Evolutionary conservation across 345 rosid species (phyloP).

Genomic region (Excoecaria agallocha): DNA sequence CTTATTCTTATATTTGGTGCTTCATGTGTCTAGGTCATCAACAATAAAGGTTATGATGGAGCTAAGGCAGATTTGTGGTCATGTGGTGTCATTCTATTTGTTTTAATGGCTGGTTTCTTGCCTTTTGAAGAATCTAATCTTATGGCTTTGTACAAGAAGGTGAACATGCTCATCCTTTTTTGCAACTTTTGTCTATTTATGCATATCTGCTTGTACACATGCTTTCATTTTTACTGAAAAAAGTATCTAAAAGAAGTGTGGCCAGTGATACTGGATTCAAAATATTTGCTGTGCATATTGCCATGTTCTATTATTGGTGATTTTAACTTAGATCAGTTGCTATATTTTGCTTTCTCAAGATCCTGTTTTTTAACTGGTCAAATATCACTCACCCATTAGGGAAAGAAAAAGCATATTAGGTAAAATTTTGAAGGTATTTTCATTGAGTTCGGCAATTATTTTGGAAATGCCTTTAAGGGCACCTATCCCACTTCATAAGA

Average conservation of each 20-base stretch:
- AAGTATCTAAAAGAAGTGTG: not conserved
- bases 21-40: conserved; percentile 60
- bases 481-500: not conserved
- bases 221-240: not conserved
- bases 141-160: conserved; percentile 79
- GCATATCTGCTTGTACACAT: not conserved
- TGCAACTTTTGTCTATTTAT: conserved; percentile 6
- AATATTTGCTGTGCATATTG: not conserved
- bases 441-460: not conserved
- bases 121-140: conserved; percentile 95
- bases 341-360: not conserved
- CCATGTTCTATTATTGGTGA: not conserved
- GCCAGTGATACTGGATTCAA: not conserved
- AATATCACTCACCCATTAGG: not conserved
- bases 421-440: not conserved
- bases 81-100: conserved; percentile 95
- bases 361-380: not conserved
- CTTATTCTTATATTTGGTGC: conserved; percentile 13
- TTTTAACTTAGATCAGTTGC: not conserved
- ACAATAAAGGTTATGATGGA: conserved; percentile 96
- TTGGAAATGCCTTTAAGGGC: not conserved
- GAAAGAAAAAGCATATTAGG: not conserved
- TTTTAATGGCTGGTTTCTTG: conserved; percentile 94
- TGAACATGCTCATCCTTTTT: conserved; percentile 14
- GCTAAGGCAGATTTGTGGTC: conserved; percentile 99